Base-by-base conservation (phyloP, 768 basidiomycete genomes). In the Sporobolomyces roseus region DNA sequence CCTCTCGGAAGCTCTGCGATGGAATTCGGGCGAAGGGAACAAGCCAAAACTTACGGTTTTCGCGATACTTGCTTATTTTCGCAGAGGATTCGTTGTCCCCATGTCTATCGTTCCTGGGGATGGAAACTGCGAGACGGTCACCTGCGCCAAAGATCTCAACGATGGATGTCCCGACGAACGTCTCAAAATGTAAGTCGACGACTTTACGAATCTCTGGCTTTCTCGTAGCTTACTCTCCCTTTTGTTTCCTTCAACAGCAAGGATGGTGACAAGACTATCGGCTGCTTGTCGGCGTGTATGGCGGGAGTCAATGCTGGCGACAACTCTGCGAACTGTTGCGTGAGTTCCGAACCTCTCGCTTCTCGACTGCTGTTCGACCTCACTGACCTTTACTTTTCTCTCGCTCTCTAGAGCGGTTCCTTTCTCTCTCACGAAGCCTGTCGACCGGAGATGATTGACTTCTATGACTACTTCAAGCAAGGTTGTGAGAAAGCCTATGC, bases 401-500 rank as follows among this genome's bases (percentile, higher is more conserved):
- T 33, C 4, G 30, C 5, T 33, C 27, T 16, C 5, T 32, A 64
- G 63, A 56, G 54, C 33, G 63, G 63, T 17, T 3, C 43, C 5
- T 64, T 36, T 54, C 29, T 48, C n/a, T n/a, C 12, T 2, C 45
- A 48, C 48, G 45, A 30, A 29, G 36, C 54, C 13, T 64, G 63
- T 32, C 2, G 29, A 23, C 30, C 45, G 10, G 21, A 58, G 2
- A 36, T 41, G 36, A 55, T 65, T 13, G 63, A 65, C 4, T 50
- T 29, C n/a, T 65, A 65, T 48, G 36, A 38, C 12, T 65, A 30
- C 48, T 65, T 65, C 63, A 65, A 65, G 19, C 16, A 50, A 35
- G 55, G 63, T 14, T 65, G 63, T 36, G 25, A n/a, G 7, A 32
- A 50, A 46, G 63, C 63, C 13, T 65, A 65, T 21, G 63, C 63